Evolutionary conservation across 495 filamentous ascomycete species (phyloP), one percentile per base, ranked within the genome.

Genomic region (Echria macrotheca): DNA sequence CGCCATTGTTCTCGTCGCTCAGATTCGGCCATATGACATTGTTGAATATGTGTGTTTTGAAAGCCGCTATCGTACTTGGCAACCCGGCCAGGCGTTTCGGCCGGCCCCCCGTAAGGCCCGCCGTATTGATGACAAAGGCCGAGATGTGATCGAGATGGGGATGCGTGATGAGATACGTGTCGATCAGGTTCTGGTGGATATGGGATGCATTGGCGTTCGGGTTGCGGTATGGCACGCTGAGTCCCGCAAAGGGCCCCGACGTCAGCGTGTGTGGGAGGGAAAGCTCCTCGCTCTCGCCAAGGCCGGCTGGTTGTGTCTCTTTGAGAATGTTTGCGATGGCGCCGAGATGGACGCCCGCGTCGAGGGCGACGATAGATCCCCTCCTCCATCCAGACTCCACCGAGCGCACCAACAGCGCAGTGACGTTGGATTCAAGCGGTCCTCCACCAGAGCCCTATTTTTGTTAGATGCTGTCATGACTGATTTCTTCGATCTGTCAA

Each of bases 1-100:
- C 89, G 11, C 94, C 93, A 24, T 88, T 89, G 63, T 95, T 90
- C 69, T 98, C 94, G 66, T 97, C 90, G 0, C 89, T 93, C 26
- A 98, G 71, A 55, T 98, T 98, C 0, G 93, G 93, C 94, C 94
- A 98, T 43, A 98, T 94, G 36, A 96, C 66, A 60, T 96, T 90
- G 68, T 98, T 98, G 72, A 97, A 98, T 47, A 98, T 85, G 65
- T 98, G 90, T 8, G 74, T 79, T 60, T 96, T 96, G 62, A 98
- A 81, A 2, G 91, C 90, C 11, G 83, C 72, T 35, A 98, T 88
- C 26, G 90, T 91, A 14, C 79, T 83, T 0, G 91, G 89, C 2
- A 96, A 68, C 6, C 85, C 93, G 4, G 90, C 89, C 8, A 98
- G 69, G 17, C 83, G 75, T 63, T 96, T 98, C 5, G 88, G 86